Conservation (phyloP, 73 alveolate genomes). For the Tetrahymena thermophila region DNA sequence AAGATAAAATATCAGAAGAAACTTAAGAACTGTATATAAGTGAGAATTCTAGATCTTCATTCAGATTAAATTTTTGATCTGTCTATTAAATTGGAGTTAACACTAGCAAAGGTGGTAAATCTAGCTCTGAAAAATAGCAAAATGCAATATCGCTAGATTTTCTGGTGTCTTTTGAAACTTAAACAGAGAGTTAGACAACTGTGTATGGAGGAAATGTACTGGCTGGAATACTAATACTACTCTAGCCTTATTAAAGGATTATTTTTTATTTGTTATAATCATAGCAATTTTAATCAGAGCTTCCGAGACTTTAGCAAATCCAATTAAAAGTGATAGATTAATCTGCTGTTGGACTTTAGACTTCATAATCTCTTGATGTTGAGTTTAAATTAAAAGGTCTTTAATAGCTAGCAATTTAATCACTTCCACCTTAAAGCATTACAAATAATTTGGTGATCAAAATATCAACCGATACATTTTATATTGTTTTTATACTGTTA, state of each 20-base stretch:
- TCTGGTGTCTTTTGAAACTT: neutral
- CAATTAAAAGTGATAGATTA: neutral
- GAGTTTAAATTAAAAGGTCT: neutral
- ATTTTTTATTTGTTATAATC: neutral
- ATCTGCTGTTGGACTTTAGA: neutral
- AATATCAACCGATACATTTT: neutral
- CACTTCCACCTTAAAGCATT: neutral
- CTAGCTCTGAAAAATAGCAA: neutral
- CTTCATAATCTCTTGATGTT: neutral
- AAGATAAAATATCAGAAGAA: neutral
- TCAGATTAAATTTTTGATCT: too few species aligned
- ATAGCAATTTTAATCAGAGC: too few species aligned
- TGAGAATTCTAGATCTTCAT: neutral
- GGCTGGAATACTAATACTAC: neutral
- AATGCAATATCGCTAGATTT: neutral
- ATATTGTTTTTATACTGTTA: too few species aligned
- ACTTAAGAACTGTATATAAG: neutral
- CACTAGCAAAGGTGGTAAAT: neutral
- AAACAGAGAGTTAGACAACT: neutral
- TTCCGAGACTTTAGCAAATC: neutral
- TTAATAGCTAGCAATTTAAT: too few species aligned
- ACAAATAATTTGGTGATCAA: neutral
- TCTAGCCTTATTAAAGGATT: neutral
- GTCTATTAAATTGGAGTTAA: too few species aligned
- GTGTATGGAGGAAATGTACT: neutral